phyloP scores from a whole-genome alignment of 768 basidiomycete species.

The Gymnopilus junonius region DNA sequence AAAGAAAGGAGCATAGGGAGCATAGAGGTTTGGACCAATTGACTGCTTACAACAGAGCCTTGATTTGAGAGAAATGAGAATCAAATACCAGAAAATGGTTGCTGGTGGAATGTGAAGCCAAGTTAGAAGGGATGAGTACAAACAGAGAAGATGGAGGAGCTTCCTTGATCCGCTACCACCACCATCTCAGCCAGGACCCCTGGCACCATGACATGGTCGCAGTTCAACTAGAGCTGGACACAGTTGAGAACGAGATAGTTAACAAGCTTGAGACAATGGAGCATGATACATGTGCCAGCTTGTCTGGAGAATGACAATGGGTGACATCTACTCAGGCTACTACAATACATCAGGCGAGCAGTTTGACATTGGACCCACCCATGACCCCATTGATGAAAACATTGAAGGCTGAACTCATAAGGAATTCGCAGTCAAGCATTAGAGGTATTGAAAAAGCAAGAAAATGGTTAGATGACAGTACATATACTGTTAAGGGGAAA shows the following conservation, averaged over 20 bases:
- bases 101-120: too few relatives aligned
- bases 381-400: neutral
- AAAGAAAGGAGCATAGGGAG: too few relatives aligned
- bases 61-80: too few relatives aligned
- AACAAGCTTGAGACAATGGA: neutral
- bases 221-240: neutral
- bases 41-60: too few relatives aligned
- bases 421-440: neutral
- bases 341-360: neutral
- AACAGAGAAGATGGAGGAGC: too few relatives aligned
- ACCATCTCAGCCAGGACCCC: neutral
- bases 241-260: neutral
- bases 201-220: neutral
- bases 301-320: neutral
- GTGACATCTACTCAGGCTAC: neutral
- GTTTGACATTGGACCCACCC: neutral
- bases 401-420: neutral
- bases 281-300: neutral
- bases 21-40: too few relatives aligned
- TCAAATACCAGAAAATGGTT: too few relatives aligned
- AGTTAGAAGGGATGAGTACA: too few relatives aligned
- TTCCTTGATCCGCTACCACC: too few relatives aligned
- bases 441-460: neutral
- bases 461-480: neutral
- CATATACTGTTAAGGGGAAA: neutral